Conservation (phyloP, 2,329 filamentous ascomycete genomes). For the Elsinoe fawcettii region DNA sequence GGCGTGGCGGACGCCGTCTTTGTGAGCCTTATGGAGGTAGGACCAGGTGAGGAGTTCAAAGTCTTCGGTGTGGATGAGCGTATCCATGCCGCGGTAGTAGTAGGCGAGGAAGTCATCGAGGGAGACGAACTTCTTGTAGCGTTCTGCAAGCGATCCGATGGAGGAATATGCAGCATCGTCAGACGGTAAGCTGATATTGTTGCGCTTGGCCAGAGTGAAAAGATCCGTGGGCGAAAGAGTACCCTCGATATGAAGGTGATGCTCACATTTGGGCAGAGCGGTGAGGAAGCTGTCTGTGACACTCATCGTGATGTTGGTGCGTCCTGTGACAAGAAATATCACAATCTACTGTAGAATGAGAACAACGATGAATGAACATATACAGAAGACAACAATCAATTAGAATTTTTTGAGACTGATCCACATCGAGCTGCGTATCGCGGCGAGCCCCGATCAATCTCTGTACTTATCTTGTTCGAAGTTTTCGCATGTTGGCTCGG, state of each 20-base stretch:
- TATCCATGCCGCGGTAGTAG: slow-evolving; percentile 70
- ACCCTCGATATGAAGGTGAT: slow-evolving; percentile 74
- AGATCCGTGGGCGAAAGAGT: slow-evolving; percentile 62
- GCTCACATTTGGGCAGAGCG: slow-evolving; percentile 69
- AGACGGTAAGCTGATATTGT: slow-evolving; percentile 52
- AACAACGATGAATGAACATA: not conserved
- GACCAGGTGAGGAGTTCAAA: slow-evolving; percentile 65
- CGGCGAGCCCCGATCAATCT: not conserved
- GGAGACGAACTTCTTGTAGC: slow-evolving; percentile 60
- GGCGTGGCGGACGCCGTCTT: slow-evolving; percentile 56
- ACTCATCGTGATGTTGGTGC: slow-evolving; percentile 22
- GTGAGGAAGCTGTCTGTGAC: slow-evolving; percentile 52
- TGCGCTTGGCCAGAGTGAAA: slow-evolving; percentile 60
- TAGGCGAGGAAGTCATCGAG: slow-evolving; percentile 72
- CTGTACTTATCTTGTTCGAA: not conserved
- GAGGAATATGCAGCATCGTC: slow-evolving; percentile 58
- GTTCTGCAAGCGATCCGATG: slow-evolving; percentile 48
- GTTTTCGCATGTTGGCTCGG: too few species aligned
- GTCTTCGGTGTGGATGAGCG: slow-evolving; percentile 57
- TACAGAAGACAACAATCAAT: not conserved
- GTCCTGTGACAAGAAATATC: slow-evolving; percentile 45
- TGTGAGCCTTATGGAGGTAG: slow-evolving; percentile 59
- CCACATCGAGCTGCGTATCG: not conserved
- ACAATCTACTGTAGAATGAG: not conserved
- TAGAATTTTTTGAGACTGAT: not conserved